phyloP scores from a whole-genome alignment of 768 basidiomycete genomes.

The Trametes meyenii region DNA sequence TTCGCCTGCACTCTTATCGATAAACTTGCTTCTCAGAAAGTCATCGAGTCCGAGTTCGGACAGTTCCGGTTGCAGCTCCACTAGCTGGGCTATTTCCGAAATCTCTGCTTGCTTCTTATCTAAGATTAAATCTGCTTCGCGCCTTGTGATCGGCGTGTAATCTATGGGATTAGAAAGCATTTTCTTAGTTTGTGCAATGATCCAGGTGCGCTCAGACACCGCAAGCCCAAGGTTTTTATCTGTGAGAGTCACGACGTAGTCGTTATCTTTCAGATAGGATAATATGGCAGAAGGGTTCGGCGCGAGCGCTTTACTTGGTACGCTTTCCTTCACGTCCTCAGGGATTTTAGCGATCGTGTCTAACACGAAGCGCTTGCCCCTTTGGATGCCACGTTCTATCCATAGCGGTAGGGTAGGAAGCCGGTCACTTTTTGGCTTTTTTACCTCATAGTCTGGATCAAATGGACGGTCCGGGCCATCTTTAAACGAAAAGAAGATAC shows the following conservation, averaged over 20 bases:
- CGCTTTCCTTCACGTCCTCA: too few relatives aligned
- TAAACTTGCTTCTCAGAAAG: too few relatives aligned
- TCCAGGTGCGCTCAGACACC: too few relatives aligned
- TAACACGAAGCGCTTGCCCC: neutral
- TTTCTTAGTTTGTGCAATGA: conserved; percentile 1
- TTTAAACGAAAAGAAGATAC: neutral
- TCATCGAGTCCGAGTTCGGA: too few relatives aligned
- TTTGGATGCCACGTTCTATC: neutral
- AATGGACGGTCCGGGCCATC: neutral
- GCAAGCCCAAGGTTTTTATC: conserved; percentile 2
- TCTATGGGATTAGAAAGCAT: neutral
- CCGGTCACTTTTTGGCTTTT: neutral
- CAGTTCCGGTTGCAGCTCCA: too few relatives aligned
- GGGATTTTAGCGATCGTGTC: too few relatives aligned
- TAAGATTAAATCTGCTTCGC: neutral
- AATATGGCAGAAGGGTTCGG: too few relatives aligned
- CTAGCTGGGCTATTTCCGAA: too few relatives aligned
- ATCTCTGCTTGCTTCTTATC: neutral
- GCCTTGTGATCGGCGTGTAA: neutral
- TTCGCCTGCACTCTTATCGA: too few relatives aligned
- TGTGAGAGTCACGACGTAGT: neutral
- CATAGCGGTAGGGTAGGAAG: neutral
- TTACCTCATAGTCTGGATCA: conserved; percentile 10
- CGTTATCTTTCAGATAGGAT: neutral
- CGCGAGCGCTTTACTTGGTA: too few relatives aligned